Evolutionary conservation across 2,329 filamentous ascomycete species (phyloP), one percentile per base, ranked within the genome.

Genomic region (Calonectria multiphialidica): DNA sequence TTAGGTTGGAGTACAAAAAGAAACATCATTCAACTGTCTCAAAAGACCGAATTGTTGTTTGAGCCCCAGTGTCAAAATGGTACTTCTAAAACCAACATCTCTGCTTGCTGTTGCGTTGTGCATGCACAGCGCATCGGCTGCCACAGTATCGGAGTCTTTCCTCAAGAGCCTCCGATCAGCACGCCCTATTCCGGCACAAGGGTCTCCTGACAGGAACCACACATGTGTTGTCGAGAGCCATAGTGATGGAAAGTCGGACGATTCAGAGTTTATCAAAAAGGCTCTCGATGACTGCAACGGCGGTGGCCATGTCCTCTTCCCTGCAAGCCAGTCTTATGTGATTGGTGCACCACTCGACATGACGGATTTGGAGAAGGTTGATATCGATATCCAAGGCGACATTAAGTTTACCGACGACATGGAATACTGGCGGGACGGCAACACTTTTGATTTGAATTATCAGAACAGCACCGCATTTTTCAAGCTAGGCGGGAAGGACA

Each of bases 401-500:
- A 62, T 62, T 9, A 45, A 42, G 25, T 62, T 62, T 44, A 44
- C 57, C 0, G 57, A 62, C 15, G 40, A 62, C 2, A 62, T 62
- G 57, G 57, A 62, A 3, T 28, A 44, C 25, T 62, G 57, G 57
- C 23, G 57, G 18, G 57, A 62, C n/a, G 57, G 57, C 25, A n/a
- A 45, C 5, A 62, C 28, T 3, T 62, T 62, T 33, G 57, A 62
- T 23, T 16, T 62, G 16, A 42, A 42, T 23, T 62, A 62, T 18
- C 57, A 62, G 9, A 68, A 68, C 13, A 61, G 50, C 66, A 68
- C 50, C 3, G 35, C 50, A 13, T 68, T 62, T 53, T 68, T 68
- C 66, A 68, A 61, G 5, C 44, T 80, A 21, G 79, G 79, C 30
- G 79, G 79, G 49, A 72, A 73, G 59, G 78, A 80, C 62, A 76